phyloP scores from a whole-genome alignment of 805 yeast genomes.

The Lachancea meyersii region DNA sequence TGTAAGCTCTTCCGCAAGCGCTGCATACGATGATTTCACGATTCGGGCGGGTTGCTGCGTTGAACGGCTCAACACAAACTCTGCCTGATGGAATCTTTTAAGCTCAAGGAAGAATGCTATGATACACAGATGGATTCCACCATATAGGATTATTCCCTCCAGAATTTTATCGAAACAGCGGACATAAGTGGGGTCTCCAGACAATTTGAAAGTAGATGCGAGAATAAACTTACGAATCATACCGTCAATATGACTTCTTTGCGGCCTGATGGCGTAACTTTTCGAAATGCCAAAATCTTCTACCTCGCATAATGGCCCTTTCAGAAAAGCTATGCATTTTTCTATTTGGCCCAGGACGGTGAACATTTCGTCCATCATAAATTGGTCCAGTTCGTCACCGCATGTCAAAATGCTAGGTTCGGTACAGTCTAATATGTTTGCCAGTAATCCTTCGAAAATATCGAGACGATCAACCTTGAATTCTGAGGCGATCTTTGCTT shows the following conservation, averaged over 20 bases:
- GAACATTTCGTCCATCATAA: constrained; percentile 14
- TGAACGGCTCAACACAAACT: background rate
- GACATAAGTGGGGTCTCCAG: constrained; percentile 36
- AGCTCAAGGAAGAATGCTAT: constrained; percentile 40
- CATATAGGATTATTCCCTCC: constrained; percentile 40
- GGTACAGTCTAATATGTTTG: constrained; percentile 14
- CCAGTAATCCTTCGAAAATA: constrained; percentile 15
- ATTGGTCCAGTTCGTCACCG: constrained; percentile 9
- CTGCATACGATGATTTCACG: constrained; percentile 8
- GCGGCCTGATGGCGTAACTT: constrained; percentile 12
- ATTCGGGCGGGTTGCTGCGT: background rate
- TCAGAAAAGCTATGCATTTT: constrained; percentile 14
- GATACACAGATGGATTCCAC: constrained; percentile 39
- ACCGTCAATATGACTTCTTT: constrained; percentile 23
- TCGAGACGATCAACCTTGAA: constrained; percentile 10
- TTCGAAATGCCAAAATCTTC: constrained; percentile 8
- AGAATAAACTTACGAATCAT: constrained; percentile 37
- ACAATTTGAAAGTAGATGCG: constrained; percentile 28
- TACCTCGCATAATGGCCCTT: constrained; percentile 15
- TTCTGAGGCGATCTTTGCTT: constrained; percentile 1
- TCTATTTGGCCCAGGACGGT: constrained; percentile 17
- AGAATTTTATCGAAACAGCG: constrained; percentile 36
- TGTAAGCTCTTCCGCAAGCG: constrained; percentile 9
- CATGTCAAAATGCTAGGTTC: constrained; percentile 12
- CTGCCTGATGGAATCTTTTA: constrained; percentile 20